Conservation (phyloP, 768 basidiomycete species). For the Naematelia encephala region DNA sequence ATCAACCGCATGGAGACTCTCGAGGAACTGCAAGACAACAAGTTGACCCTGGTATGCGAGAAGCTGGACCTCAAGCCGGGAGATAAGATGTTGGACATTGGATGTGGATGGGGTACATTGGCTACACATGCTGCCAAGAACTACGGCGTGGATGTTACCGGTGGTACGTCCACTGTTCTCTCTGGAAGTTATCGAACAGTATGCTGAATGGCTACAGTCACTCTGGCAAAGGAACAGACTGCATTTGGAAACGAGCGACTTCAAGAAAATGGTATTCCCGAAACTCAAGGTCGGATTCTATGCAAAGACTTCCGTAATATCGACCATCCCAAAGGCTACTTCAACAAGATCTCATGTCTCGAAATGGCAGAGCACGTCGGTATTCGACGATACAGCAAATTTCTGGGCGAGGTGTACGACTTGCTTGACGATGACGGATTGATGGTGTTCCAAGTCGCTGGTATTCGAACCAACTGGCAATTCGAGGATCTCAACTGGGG, state of each 20-base stretch:
- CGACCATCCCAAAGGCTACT: conserved; percentile 67
- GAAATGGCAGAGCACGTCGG: conserved; percentile 99
- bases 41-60: conserved; percentile 88
- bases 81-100: conserved; percentile 60
- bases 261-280: conserved; percentile 66
- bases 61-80: conserved; percentile 84
- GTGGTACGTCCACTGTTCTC: no score
- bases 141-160: conserved; percentile 92
- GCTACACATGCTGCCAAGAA: conserved; percentile 94
- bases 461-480: conserved; percentile 92
- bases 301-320: conserved; percentile 93
- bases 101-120: conserved; percentile 91
- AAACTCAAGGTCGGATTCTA: conserved; percentile 78
- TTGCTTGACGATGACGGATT: conserved; percentile 90
- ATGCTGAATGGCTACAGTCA: conserved; percentile 62
- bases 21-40: conserved; percentile 96
- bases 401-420: conserved; percentile 87
- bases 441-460: conserved; percentile 96
- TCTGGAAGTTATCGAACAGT: no score
- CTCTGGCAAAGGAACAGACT: conserved; percentile 84
- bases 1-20: conserved; percentile 72
- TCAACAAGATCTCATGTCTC: conserved; percentile 88
- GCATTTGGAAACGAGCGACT: conserved; percentile 89
- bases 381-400: conserved; percentile 81
- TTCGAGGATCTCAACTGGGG: conserved; percentile 96